These are phyloP conservation scores for Stemphylium vesicarium DNA, from an alignment of 2,329 filamentous ascomycete genomes.

Conservation along the genomic window DNA sequence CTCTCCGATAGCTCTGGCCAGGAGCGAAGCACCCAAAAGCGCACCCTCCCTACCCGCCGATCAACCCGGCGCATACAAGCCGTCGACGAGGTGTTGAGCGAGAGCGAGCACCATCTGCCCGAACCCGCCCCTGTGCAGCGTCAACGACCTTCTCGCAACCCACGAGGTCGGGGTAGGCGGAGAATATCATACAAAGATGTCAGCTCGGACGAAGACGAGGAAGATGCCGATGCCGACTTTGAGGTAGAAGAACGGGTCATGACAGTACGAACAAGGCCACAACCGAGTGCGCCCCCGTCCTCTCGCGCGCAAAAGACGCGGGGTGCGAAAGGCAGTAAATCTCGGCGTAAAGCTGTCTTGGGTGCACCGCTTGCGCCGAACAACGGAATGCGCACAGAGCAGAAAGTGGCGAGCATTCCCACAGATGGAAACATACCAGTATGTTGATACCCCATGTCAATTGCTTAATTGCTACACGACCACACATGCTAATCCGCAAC, in stretches of 20 bases:
- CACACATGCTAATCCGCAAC: background rate
- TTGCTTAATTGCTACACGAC: background rate
- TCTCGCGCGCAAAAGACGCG: constrained; percentile 17
- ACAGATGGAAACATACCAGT: constrained; percentile 35
- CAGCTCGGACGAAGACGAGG: constrained; percentile 33
- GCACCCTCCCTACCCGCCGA: constrained; percentile 29
- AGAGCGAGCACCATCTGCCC: constrained; percentile 11
- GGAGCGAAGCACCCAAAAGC: constrained; percentile 20
- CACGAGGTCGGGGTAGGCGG: constrained; percentile 20
- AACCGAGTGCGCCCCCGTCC: constrained; percentile 9
- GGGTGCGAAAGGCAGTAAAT: constrained; percentile 8
- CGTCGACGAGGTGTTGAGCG: constrained; percentile 21
- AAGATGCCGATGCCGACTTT: constrained; percentile 37
- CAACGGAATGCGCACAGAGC: constrained; percentile 3
- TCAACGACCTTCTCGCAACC: constrained; percentile 4
- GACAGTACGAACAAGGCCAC: constrained; percentile 16
- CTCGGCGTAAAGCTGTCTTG: constrained; percentile 23
- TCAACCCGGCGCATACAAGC: constrained; percentile 32
- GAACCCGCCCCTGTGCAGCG: constrained; percentile 5
- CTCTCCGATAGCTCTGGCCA: constrained; percentile 27
- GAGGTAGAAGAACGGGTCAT: constrained; percentile 26
- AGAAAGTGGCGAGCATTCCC: constrained; percentile 21
- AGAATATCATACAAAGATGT: constrained; percentile 43
- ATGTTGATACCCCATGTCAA: background rate
- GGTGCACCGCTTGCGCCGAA: constrained; percentile 40